Conservation (phyloP, 208 protist genomes). For the Polymyxa betae region DNA sequence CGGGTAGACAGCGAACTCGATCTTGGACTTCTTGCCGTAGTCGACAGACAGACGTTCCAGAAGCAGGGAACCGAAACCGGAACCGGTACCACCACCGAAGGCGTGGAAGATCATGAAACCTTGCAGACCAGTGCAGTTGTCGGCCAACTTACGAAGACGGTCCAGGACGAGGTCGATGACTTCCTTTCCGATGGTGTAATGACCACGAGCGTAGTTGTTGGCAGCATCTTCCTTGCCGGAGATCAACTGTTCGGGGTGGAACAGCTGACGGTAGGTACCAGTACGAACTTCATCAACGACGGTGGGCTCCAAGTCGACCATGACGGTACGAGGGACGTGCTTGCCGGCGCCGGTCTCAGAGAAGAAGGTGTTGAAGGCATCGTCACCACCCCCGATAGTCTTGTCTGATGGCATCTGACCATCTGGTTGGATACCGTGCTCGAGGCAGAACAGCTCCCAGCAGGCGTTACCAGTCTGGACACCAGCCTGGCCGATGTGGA, state of each 20-base stretch:
- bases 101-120: conserved; percentile 97
- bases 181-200: conserved; percentile 79
- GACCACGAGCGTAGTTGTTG: conserved; percentile 79
- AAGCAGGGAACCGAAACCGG: conserved; percentile 92
- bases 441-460: conserved; percentile 80
- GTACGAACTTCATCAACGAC: conserved; percentile 94
- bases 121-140: conserved; percentile 96
- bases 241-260: conserved; percentile 76
- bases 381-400: conserved; percentile 72
- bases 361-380: conserved; percentile 80
- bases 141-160: conserved; percentile 91
- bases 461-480: conserved; percentile 75
- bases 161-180: conserved; percentile 76
- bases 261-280: conserved; percentile 84
- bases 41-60: conserved; percentile 94
- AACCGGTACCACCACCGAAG: conserved; percentile 97
- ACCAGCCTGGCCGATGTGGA: conserved; percentile 79
- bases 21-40: conserved; percentile 96
- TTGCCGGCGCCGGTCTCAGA: conserved; percentile 76
- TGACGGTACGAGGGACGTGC: conserved; percentile 86
- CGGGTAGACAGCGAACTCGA: conserved; percentile 75
- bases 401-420: conserved; percentile 76
- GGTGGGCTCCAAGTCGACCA: conserved; percentile 95
- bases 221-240: conserved; percentile 78
- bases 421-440: conserved; percentile 79